Evolutionary conservation across 2,329 filamentous ascomycete genomes (phyloP).

Genomic region (Epichloe festucae): DNA sequence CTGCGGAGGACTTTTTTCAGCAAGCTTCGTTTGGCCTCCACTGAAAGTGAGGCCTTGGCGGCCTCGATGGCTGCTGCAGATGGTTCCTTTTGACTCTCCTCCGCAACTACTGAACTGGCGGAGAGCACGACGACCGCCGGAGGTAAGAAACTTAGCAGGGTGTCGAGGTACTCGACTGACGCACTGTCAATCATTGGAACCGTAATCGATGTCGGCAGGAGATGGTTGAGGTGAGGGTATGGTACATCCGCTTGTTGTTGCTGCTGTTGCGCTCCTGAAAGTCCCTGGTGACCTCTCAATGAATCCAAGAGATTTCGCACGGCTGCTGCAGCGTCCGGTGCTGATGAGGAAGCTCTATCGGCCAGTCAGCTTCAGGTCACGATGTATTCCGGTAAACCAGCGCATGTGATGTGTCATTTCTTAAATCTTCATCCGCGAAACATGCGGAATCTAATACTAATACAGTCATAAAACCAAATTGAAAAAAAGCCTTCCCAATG

Average conservation of each 20-base stretch:
- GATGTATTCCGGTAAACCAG: not conserved
- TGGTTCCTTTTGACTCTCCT: slow-evolving; percentile 48
- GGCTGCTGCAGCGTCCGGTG: slow-evolving; percentile 58
- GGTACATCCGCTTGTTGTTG: slow-evolving; percentile 35
- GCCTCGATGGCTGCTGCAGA: slow-evolving; percentile 55
- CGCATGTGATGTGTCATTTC: slow-evolving; percentile 8
- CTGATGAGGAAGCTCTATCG: slow-evolving; percentile 45
- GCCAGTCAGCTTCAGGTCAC: slow-evolving; percentile 27
- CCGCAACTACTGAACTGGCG: slow-evolving; percentile 46
- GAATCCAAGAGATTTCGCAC: slow-evolving; percentile 86
- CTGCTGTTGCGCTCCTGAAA: slow-evolving; percentile 23
- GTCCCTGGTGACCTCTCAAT: slow-evolving; percentile 44
- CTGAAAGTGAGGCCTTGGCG: slow-evolving; percentile 59
- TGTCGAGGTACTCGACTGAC: slow-evolving; percentile 55
- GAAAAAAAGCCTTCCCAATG: slow-evolving; percentile 5
- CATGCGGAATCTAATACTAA: slow-evolving; percentile 15
- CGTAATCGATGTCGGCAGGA: slow-evolving; percentile 66
- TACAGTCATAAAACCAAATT: slow-evolving; percentile 15
- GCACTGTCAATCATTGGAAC: slow-evolving; percentile 59
- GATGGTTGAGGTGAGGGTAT: slow-evolving; percentile 76
- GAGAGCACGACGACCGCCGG: slow-evolving; percentile 65
- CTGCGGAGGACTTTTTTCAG: slow-evolving; percentile 73
- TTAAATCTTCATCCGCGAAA: slow-evolving; percentile 12
- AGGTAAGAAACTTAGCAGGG: slow-evolving; percentile 66
- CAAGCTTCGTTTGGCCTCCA: slow-evolving; percentile 67